phyloP scores from a whole-genome alignment of 1,139 yeast genomes.

The Magnusiomyces magnusii region DNA sequence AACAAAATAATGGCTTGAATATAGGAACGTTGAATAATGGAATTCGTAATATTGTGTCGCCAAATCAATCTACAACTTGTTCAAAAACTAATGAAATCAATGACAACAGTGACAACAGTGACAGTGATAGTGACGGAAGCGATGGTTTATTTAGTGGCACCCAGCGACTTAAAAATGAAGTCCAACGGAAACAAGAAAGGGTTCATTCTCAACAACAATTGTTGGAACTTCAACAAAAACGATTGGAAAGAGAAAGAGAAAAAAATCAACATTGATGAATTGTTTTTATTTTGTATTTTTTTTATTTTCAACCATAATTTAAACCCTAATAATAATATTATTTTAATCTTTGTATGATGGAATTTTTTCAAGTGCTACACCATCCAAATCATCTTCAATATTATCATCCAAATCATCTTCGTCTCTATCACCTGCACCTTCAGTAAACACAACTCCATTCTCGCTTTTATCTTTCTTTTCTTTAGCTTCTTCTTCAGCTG shows the following conservation, averaged over 20 bases:
- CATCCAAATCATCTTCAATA: neutral
- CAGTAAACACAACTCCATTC: neutral
- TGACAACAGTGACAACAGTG: neutral
- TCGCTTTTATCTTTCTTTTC: constrained; percentile 8
- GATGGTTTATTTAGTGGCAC: neutral
- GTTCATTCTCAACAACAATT: neutral
- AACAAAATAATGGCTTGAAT: neutral
- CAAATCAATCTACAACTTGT: too few species aligned
- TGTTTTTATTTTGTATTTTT: too few species aligned
- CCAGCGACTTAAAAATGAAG: neutral
- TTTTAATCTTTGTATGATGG: neutral
- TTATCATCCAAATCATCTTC: neutral
- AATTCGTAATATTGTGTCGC: too few species aligned
- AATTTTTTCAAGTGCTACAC: neutral
- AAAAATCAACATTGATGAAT: too few species aligned
- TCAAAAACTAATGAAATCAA: too few species aligned
- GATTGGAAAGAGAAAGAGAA: too few species aligned
- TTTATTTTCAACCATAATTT: neutral
- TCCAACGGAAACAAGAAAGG: neutral
- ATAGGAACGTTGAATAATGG: too few species aligned
- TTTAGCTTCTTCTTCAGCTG: constrained; percentile 12
- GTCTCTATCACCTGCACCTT: neutral
- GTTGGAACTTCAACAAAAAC: neutral
- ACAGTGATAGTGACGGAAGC: neutral
- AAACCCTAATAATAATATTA: too few species aligned